Conservation (phyloP, 2,329 filamentous ascomycete species). For the Cladophialophora bantiana region DNA sequence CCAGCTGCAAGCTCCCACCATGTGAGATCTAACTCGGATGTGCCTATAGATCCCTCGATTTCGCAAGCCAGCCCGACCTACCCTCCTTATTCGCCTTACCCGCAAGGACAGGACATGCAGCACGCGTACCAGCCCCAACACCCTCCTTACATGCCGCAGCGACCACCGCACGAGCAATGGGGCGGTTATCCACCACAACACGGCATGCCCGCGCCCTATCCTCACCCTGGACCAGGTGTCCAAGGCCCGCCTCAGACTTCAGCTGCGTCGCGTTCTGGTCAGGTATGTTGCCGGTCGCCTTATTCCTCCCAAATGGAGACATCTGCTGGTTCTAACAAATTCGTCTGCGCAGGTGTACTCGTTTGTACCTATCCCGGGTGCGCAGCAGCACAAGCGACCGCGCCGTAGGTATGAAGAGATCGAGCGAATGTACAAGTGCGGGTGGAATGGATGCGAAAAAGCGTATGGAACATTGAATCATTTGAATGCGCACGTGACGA, state of each 20-base stretch:
- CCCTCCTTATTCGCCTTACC: constrained; percentile 86
- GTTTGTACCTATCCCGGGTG: constrained; percentile 95
- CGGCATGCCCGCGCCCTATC: constrained; percentile 57
- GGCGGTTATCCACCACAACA: constrained; percentile 47
- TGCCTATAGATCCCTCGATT: constrained; percentile 99
- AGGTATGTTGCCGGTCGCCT: constrained; percentile 52
- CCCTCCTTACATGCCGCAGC: constrained; percentile 50
- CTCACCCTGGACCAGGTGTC: constrained; percentile 63
- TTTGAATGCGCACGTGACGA: constrained; percentile 96
- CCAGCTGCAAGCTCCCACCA: constrained; percentile 63
- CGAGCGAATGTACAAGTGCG: constrained; percentile 99
- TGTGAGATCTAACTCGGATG: constrained; percentile 93
- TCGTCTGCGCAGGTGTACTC: constrained; percentile 77
- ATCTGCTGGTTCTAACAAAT: background rate
- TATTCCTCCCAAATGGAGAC: background rate
- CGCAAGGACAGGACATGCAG: constrained; percentile 82
- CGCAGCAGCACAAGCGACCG: constrained; percentile 93
- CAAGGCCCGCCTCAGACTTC: constrained; percentile 66
- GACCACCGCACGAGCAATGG: constrained; percentile 54
- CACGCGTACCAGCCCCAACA: constrained; percentile 53
- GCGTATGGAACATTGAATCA: constrained; percentile 98
- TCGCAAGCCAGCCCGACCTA: constrained; percentile 92
- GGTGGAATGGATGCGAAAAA: constrained; percentile 98
- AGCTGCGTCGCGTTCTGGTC: constrained; percentile 67
- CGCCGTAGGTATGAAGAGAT: constrained; percentile 96